Percentiles rank a stretch among this genome's conserved stretches.
These are phyloP conservation scores for Arachnopeziza araneosa DNA, from an alignment of 2,329 filamentous ascomycete genomes.

Conservation along the genomic window DNA sequence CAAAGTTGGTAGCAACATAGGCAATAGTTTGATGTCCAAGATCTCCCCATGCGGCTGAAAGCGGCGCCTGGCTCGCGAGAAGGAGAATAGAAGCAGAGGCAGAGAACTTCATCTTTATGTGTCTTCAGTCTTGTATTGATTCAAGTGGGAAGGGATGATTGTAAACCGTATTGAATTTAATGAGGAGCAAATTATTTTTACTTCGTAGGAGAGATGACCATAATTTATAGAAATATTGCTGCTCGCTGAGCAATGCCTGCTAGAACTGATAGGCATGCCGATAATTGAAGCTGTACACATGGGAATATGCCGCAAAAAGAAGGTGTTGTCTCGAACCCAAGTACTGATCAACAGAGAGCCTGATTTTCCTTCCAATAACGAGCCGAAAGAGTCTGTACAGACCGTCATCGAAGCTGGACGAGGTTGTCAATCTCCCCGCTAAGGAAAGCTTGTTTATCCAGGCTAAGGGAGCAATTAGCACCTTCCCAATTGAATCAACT, in stretches of 20 bases:
- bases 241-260: not conserved
- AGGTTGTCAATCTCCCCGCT: not conserved
- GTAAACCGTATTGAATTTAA: too few species aligned
- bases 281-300: too few species aligned
- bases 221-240: not conserved
- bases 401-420: not conserved
- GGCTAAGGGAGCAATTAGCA: not conserved
- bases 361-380: not conserved
- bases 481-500: not conserved
- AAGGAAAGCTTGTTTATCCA: not conserved
- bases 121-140: not conserved
- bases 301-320: not conserved
- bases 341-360: not conserved
- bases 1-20: conserved; percentile 54
- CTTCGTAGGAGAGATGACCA: not conserved
- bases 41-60: conserved; percentile 28
- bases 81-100: conserved; percentile 8
- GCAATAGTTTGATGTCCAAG: conserved; percentile 62
- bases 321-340: not conserved
- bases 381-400: not conserved
- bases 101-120: conserved; percentile 13
- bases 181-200: too few species aligned
- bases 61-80: conserved; percentile 13
- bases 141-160: not conserved
- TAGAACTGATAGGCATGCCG: not conserved